Evolutionary conservation across 768 basidiomycete genomes (phyloP).

Genomic region (Pisolithus tinctorius): DNA sequence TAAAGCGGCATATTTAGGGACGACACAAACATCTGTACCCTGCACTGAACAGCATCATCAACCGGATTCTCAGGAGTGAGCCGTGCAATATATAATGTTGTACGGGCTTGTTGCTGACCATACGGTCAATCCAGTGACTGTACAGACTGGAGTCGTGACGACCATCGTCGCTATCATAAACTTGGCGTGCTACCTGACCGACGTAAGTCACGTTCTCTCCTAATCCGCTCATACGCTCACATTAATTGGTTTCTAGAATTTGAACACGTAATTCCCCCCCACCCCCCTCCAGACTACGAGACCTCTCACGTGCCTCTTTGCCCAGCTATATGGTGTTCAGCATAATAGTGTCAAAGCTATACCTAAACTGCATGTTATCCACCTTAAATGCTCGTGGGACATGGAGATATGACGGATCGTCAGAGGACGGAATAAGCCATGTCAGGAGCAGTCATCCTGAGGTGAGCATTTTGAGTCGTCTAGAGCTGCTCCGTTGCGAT

Average conservation of each 20-base stretch:
- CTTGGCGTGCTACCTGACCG: not conserved
- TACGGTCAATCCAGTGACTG: not conserved
- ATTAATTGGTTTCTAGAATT: too few species aligned
- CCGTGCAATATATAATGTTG: too few species aligned
- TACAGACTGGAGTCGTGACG: not conserved
- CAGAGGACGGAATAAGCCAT: too few species aligned
- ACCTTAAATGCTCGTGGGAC: too few species aligned
- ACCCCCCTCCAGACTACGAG: too few species aligned
- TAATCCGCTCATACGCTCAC: not conserved
- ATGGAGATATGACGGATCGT: too few species aligned
- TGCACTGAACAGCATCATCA: not conserved
- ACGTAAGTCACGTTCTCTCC: too few species aligned
- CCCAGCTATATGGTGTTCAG: too few species aligned
- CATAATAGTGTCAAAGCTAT: not conserved
- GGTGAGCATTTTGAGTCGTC: too few species aligned
- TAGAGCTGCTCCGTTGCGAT: not conserved
- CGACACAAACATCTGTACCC: not conserved
- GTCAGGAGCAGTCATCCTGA: not conserved
- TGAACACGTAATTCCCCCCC: too few species aligned
- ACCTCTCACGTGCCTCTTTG: too few species aligned
- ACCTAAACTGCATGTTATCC: not conserved
- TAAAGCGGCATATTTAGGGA: not conserved
- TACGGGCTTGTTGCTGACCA: too few species aligned
- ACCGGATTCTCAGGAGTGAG: not conserved
- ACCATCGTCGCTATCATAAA: not conserved